Evolutionary conservation across 148 eudicot species (phyloP).

Genomic region (Persicaria tinctoria): DNA sequence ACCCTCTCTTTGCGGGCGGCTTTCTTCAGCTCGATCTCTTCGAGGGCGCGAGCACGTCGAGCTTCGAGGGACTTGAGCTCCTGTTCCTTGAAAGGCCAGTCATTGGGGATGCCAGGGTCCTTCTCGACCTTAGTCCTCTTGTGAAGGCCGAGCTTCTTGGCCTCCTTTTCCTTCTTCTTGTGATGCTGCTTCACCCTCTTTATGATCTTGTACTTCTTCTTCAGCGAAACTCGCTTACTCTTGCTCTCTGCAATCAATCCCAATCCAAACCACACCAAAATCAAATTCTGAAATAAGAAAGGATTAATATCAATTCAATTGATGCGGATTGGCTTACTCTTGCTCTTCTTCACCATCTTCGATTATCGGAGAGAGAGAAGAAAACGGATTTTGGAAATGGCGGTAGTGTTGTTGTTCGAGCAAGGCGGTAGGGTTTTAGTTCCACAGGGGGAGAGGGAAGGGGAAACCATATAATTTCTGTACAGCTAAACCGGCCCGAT

Average conservation of each 20-base stretch:
- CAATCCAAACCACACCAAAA: not conserved
- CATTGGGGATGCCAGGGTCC: slow-evolving; percentile 96
- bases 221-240: slow-evolving; percentile 72
- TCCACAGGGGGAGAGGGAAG: too few relatives aligned
- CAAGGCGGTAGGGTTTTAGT: too few relatives aligned
- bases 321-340: slow-evolving; percentile 36
- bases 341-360: slow-evolving; percentile 68
- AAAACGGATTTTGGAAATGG: not conserved
- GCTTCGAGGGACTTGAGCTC: slow-evolving; percentile 85
- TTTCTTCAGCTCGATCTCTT: slow-evolving; percentile 78
- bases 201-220: slow-evolving; percentile 73
- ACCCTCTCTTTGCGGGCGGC: slow-evolving; percentile 98
- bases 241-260: slow-evolving; percentile 60
- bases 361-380: not conserved
- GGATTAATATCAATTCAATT: not conserved
- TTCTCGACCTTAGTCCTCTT: slow-evolving; percentile 65
- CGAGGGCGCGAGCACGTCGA: slow-evolving; percentile 59
- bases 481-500: too few relatives aligned
- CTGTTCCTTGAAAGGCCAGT: slow-evolving; percentile 97
- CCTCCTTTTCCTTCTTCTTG: slow-evolving; percentile 89
- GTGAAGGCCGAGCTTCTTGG: slow-evolving; percentile 67
- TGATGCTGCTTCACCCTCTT: slow-evolving; percentile 87
- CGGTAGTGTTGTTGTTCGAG: not conserved
- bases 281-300: not conserved
- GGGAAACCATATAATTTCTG: too few relatives aligned